Evolutionary conservation across 2,329 filamentous ascomycete species (phyloP).

Genomic region (Coniosporium tulheliwenetii): DNA sequence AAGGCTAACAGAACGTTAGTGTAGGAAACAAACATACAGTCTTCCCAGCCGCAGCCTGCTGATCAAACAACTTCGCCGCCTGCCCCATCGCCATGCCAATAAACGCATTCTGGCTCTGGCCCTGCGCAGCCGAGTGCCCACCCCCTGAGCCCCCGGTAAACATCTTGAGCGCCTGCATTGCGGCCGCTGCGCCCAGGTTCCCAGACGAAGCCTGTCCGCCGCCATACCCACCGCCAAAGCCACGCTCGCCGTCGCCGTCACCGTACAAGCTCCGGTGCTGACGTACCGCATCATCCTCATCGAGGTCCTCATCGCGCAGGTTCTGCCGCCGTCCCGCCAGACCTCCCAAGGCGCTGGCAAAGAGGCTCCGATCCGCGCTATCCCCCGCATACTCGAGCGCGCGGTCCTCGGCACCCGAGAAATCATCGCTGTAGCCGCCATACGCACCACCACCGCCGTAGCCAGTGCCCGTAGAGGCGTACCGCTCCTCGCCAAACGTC

Average conservation of each 20-base stretch:
- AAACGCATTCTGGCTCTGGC: slow-evolving; percentile 55
- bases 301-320: slow-evolving; percentile 35
- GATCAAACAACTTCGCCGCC: slow-evolving; percentile 61
- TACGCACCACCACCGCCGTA: slow-evolving; percentile 24
- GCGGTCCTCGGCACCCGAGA: slow-evolving; percentile 37
- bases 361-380: slow-evolving; percentile 34
- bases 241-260: too few species aligned
- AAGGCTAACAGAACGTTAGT: background rate
- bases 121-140: slow-evolving; percentile 25
- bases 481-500: slow-evolving; percentile 10
- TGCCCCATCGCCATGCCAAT: slow-evolving; percentile 78
- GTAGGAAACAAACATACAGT: slow-evolving; percentile 19
- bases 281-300: slow-evolving; percentile 51
- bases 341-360: slow-evolving; percentile 39
- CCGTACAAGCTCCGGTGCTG: slow-evolving; percentile 65
- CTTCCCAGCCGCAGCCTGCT: slow-evolving; percentile 40
- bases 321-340: slow-evolving; percentile 39
- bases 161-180: slow-evolving; percentile 67
- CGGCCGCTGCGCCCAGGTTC: slow-evolving; percentile 51
- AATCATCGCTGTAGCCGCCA: slow-evolving; percentile 31
- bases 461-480: slow-evolving; percentile 23
- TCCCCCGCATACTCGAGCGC: slow-evolving; percentile 38
- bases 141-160: slow-evolving; percentile 45
- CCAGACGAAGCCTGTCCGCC: slow-evolving; percentile 29
- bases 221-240: slow-evolving; percentile 22